These are phyloP conservation scores for Solanum pimpinellifolium DNA, from an alignment of 257 asterid genomes.

Conservation along the genomic window DNA sequence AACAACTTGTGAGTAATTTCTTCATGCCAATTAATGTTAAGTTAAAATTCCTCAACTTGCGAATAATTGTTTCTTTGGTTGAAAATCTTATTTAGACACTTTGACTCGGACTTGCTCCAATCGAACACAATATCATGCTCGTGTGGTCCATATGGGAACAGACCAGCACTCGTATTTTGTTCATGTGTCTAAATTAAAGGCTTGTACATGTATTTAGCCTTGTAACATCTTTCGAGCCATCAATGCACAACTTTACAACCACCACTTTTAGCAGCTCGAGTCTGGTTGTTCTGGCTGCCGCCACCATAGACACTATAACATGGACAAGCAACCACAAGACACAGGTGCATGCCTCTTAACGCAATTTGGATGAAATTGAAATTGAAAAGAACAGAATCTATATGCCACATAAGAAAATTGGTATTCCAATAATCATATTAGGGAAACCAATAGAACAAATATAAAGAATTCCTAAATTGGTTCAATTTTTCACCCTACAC, in stretches of 20 bases:
- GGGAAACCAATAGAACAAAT: neutral
- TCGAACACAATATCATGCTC: neutral
- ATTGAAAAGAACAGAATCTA: neutral
- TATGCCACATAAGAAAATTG: neutral
- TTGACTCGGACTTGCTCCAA: neutral
- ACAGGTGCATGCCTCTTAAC: neutral
- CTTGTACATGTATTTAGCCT: neutral
- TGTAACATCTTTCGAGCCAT: neutral
- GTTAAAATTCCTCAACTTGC: neutral
- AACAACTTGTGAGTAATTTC: neutral
- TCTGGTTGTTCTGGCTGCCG: neutral
- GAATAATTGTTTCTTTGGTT: neutral
- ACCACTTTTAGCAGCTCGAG: neutral
- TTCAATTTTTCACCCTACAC: constrained; percentile 1
- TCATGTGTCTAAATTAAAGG: neutral
- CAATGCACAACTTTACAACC: neutral
- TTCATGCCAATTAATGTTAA: neutral
- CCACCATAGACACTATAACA: neutral
- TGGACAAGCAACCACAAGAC: neutral
- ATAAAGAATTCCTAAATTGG: neutral
- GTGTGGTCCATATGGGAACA: too few relatives aligned
- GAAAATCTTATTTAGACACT: neutral
- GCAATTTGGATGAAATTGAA: neutral
- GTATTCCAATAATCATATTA: neutral
- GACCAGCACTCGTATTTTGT: neutral